Evolutionary conservation across 1,139 yeast genomes (phyloP), one percentile per base, ranked within the genome.

Genomic region (Saccharomyces uvarum): DNA sequence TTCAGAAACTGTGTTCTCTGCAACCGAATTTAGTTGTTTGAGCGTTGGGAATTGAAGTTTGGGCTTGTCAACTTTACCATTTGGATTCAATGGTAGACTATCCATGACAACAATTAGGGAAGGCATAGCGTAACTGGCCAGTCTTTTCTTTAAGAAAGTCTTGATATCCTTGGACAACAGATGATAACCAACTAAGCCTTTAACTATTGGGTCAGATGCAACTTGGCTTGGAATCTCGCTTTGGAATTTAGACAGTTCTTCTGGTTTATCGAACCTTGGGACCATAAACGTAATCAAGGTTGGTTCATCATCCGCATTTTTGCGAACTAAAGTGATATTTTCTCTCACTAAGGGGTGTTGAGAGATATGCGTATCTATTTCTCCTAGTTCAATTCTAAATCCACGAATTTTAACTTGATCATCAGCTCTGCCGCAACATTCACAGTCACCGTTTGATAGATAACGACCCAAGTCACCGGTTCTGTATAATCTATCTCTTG

Each of bases 361-460:
- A 13, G 97, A 89, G 60, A 95, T 81, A 68, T 93, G 96, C 21
- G 99, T 95, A 70, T 95, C 98, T 66, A 95, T 95, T 73, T 95
- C 99, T 60, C 99, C 99, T 55, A 95, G 77, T 73, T 95, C 99
- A 61, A 95, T 95, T 75, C 99, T 83, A 80, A 95, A 95, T 2
- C 99, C 99, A 75, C 99, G 84, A 61, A 95, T 93, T 73, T 95
- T 95, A 59, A 95, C 97, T 73, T 95, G 99, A 70, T 93, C 98
- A 74, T 95, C 99, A 31, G 99, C 99, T 71, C 99, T 83, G 56
- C 99, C 99, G 70, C 96, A 86, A 72, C 98, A 93, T 75, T 93
- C 99, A 61, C 95, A 93, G 73, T 93, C 88, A 57, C 99, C 99
- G 66, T 90, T 97, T 4, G 99, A 97, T 56, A 91, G 76, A 70